Conservation (phyloP, 1,284 basidiomycete species). For the Ceraceosorus guamensis region DNA sequence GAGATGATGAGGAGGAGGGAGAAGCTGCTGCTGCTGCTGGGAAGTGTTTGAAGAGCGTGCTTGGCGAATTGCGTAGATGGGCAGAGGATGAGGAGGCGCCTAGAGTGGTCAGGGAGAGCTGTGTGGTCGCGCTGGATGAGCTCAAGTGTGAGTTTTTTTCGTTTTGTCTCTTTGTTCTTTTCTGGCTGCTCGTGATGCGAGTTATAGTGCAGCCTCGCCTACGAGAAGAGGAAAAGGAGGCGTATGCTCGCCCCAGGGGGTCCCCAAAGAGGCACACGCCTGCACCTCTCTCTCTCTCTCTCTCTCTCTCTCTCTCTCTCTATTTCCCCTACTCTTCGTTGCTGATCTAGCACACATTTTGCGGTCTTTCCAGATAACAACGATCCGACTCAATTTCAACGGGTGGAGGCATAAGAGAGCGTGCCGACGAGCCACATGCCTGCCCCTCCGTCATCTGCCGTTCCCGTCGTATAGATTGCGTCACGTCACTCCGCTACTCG, state of each 20-base stretch:
- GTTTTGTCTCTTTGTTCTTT: too few species aligned
- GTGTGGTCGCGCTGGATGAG: constrained; percentile 82
- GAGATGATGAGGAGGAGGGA: constrained; percentile 39
- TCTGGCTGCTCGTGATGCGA: too few species aligned
- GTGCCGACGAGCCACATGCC: too few species aligned
- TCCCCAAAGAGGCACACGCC: neutral
- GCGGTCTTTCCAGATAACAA: constrained; percentile 47
- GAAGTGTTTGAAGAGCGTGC: constrained; percentile 51
- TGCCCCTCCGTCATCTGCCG: too few species aligned
- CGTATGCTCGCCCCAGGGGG: neutral
- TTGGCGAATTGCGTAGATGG: constrained; percentile 80
- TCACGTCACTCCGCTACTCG: too few species aligned
- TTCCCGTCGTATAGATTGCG: too few species aligned
- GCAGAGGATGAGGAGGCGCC: constrained; percentile 70
- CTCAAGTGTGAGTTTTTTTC: constrained; percentile 34
- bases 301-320: too few species aligned
- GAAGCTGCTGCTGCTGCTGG: constrained; percentile 37
- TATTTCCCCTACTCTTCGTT: too few species aligned
- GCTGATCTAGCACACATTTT: too few species aligned
- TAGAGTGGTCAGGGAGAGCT: constrained; percentile 86
- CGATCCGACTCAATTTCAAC: constrained; percentile 47
- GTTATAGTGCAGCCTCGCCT: too few species aligned
- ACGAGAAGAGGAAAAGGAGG: neutral
- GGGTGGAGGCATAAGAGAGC: constrained; percentile 16
- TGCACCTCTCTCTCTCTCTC: neutral